Percentiles rank a stretch among this genome's conserved stretches.
Conservation (phyloP, 2,329 filamentous ascomycete genomes). For the Paracamarosporium sp. region DNA sequence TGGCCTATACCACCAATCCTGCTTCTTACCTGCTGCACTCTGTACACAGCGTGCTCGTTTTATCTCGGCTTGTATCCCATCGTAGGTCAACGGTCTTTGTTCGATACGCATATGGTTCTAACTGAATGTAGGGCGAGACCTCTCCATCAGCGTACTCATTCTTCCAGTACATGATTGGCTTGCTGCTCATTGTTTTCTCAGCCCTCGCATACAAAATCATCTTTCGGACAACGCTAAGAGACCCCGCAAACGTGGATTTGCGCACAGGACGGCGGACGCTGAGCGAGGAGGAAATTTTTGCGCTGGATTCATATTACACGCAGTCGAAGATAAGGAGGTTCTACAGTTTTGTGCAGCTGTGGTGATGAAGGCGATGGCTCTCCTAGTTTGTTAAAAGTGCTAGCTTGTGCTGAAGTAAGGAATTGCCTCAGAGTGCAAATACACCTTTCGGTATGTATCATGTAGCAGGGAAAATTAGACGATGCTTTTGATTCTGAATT, state of each 20-base stretch:
- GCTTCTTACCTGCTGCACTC: constrained; percentile 24
- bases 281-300: constrained; percentile 5
- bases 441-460: too few relatives aligned
- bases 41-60: constrained; percentile 7
- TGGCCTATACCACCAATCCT: constrained; percentile 40
- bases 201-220: constrained; percentile 2
- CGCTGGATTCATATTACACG: constrained; percentile 1
- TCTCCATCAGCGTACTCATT: constrained; percentile 5
- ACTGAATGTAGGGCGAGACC: background rate
- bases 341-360: constrained; percentile 1
- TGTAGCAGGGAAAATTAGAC: too few relatives aligned
- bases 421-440: too few relatives aligned
- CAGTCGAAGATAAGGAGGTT: background rate
- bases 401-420: too few relatives aligned
- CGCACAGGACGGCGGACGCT: background rate
- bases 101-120: background rate
- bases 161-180: constrained; percentile 7
- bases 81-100: background rate
- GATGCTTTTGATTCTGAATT: too few relatives aligned
- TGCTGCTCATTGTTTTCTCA: constrained; percentile 1
- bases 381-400: background rate
- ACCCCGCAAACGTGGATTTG: constrained; percentile 1
- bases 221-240: background rate
- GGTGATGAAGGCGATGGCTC: background rate
- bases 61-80: constrained; percentile 6